Evolutionary conservation across 345 rosid genomes (phyloP), one percentile per base, ranked within the genome.

Genomic region (Rhizophora apiculata): DNA sequence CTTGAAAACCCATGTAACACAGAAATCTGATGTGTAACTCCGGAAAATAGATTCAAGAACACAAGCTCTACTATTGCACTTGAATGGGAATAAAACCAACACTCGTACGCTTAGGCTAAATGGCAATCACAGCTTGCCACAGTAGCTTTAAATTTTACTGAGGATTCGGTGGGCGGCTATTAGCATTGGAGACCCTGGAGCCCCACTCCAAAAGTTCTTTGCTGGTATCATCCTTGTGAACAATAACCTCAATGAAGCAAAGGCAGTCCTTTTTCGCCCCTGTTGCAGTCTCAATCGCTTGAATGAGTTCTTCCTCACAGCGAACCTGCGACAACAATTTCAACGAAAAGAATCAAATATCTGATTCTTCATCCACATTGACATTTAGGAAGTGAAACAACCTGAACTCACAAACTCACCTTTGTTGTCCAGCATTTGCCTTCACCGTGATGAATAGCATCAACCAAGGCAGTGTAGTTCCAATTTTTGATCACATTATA

Each of bases 401-500:
- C 49, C 2, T 54, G 52, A n/a, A 29, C 24, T 53, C 36, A 48
- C 11, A n/a, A 46, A 69, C 74, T 71, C 59, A 88, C 96, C 93
- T 88, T 88, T 65, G 87, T 29, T 7, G 96, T 89, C 93, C 93
- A 89, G 89, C 92, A 88, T 6, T 88, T 86, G 77, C 96, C 96
- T 77, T 88, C 87, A 5, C 90, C 87, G 9, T 89, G 87, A 77
- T 86, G 87, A 76, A 89, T 86, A 31, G 96, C 91, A 39, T 88
- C 93, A 11, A 88, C 79, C 61, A 90, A 68, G 49, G 75, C 89
- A 0, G 93, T 88, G 81, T 90, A 90, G 89, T 90, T 86, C 96
- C 96, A 88, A 81, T 90, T 88, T 87, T 90, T 90, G 34, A 90
- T 89, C 82, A 87, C 91, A 67, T 89, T 89, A 83, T 89, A 87